These are phyloP conservation scores for Elasticomyces elasticus DNA, from an alignment of 495 filamentous ascomycete species.

Conservation along the genomic window DNA sequence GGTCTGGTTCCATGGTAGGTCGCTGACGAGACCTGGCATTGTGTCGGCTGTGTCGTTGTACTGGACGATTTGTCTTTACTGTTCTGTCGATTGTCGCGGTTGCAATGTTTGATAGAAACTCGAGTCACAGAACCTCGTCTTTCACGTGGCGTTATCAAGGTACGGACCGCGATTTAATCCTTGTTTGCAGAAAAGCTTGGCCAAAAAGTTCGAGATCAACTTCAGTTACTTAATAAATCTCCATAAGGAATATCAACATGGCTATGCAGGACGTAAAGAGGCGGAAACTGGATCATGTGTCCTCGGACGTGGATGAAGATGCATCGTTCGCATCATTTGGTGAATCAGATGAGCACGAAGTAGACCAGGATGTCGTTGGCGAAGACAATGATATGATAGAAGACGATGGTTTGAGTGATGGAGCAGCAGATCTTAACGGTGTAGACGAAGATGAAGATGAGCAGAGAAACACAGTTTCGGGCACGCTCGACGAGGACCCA, in stretches of 20 bases:
- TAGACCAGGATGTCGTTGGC: not conserved
- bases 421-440: not conserved
- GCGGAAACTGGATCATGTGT: slow-evolving; percentile 26
- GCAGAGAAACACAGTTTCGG: not conserved
- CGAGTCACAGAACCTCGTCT: not conserved
- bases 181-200: not conserved
- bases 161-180: slow-evolving; percentile 3
- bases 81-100: not conserved
- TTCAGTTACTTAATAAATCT: not conserved
- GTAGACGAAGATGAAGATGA: not conserved
- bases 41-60: not conserved
- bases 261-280: slow-evolving; percentile 24
- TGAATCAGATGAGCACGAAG: slow-evolving; percentile 1
- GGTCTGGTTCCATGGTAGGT: slow-evolving; percentile 16
- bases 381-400: not conserved
- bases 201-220: slow-evolving; percentile 1
- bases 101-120: slow-evolving; percentile 2
- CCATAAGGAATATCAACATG: slow-evolving; percentile 15
- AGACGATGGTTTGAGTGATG: not conserved
- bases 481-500: too few species aligned
- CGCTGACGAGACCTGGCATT: slow-evolving; percentile 11
- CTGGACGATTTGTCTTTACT: not conserved
- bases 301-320: slow-evolving; percentile 14
- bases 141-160: not conserved
- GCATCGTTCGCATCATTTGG: slow-evolving; percentile 19